Evolutionary conservation across 2,329 filamentous ascomycete species (phyloP).

Genomic region (Fusarium euwallaceae): DNA sequence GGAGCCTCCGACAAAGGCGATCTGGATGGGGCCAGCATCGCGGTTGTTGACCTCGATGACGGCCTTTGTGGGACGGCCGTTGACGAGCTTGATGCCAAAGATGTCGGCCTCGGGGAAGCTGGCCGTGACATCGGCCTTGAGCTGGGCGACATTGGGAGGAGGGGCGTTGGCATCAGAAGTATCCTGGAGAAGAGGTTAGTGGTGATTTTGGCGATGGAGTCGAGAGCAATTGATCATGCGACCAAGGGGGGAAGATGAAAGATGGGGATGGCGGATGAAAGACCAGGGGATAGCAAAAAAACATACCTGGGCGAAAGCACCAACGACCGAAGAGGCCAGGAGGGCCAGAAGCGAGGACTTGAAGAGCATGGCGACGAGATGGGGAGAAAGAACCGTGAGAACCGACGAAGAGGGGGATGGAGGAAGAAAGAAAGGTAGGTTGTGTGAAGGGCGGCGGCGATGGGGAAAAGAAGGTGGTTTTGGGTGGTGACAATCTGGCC

Average conservation of each 20-base stretch:
- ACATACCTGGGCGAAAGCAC: conserved; percentile 74
- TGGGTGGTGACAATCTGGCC: conserved; percentile 48
- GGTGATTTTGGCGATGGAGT: background rate
- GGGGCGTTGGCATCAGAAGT: conserved; percentile 39
- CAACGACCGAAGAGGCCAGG: conserved; percentile 76
- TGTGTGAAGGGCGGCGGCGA: conserved; percentile 38
- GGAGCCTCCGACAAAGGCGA: conserved; percentile 82
- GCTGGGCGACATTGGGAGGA: conserved; percentile 36
- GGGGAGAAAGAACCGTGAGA: conserved; percentile 7
- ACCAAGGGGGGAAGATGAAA: conserved; percentile 2
- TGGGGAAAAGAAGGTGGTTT: conserved; percentile 28
- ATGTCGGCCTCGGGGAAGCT: conserved; percentile 80
- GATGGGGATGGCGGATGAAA: background rate
- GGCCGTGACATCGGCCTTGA: conserved; percentile 75
- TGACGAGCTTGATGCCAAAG: conserved; percentile 96
- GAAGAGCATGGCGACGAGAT: conserved; percentile 72
- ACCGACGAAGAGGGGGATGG: conserved; percentile 5
- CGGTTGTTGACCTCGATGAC: conserved; percentile 87
- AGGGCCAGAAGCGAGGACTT: conserved; percentile 79
- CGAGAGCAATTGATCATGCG: conserved; percentile 12
- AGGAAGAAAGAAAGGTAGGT: conserved; percentile 26
- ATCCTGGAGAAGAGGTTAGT: conserved; percentile 17
- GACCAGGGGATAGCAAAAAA: conserved; percentile 35
- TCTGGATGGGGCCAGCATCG: conserved; percentile 79
- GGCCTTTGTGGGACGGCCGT: conserved; percentile 87